Percentiles rank a stretch among this genome's conserved stretches.
These are phyloP conservation scores for Fusarium algeriense DNA, from an alignment of 2,329 filamentous ascomycete genomes.

Conservation along the genomic window DNA sequence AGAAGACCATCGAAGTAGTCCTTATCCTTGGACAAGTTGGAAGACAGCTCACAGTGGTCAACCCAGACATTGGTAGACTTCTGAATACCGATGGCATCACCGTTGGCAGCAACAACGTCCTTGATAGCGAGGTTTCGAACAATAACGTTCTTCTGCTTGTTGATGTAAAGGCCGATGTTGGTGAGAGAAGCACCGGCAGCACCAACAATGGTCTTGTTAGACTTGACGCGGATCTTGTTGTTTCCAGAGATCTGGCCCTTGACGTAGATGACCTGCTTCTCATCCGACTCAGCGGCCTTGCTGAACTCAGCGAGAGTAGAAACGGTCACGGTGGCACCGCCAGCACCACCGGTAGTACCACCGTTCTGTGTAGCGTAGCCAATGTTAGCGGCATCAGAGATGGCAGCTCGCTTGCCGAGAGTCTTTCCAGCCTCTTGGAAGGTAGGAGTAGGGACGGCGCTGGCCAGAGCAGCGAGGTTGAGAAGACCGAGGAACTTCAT, in stretches of 20 bases:
- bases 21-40: constrained; percentile 70
- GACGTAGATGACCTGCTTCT: constrained; percentile 57
- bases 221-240: constrained; percentile 56
- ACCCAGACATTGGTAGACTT: constrained; percentile 72
- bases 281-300: constrained; percentile 59
- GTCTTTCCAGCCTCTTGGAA: constrained; percentile 45
- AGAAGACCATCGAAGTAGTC: constrained; percentile 78
- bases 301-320: constrained; percentile 60
- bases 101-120: constrained; percentile 65
- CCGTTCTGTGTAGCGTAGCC: constrained; percentile 53
- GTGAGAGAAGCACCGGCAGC: constrained; percentile 53
- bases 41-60: constrained; percentile 75
- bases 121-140: constrained; percentile 71
- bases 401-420: constrained; percentile 52
- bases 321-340: constrained; percentile 61
- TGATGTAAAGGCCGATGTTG: constrained; percentile 66
- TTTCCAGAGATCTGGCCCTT: constrained; percentile 56
- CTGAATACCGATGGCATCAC: constrained; percentile 72
- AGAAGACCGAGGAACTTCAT: constrained; percentile 53
- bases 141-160: constrained; percentile 68
- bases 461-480: constrained; percentile 49
- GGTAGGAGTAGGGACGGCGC: constrained; percentile 50
- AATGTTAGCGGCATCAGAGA: constrained; percentile 53
- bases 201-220: constrained; percentile 62
- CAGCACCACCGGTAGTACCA: constrained; percentile 64